Evolutionary conservation across 2,329 filamentous ascomycete genomes (phyloP), one percentile per base, ranked within the genome.

Genomic region (Amauroascus niger): DNA sequence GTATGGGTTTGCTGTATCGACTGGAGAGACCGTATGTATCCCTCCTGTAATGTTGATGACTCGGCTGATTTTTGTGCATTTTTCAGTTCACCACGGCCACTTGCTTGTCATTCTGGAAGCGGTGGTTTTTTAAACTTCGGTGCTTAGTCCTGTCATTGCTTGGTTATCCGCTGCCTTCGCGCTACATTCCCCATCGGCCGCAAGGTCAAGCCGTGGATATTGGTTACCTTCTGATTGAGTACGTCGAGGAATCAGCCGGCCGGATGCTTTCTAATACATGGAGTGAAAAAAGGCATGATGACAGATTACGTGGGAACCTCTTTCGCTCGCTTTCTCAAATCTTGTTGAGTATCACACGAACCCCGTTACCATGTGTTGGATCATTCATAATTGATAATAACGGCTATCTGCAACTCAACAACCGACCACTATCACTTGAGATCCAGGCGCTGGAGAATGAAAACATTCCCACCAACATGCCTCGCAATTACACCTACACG

Each of bases 361-460:
- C 56, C 6, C 61, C 64, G 24, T 46, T 67, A 8, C 62, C 63
- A 6, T 56, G 60, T 8, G 71, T 72, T 47, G 67, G 68, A 4
- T 71, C 68, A 5, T 60, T 65, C 13, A 59, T 58, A 8, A 61
- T 71, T 13, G 57, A 68, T 49, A 50, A 62, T 7, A 40, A 61
- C 18, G 60, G 65, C 4, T 55, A 53, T 30, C 35, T 67, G 9
- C 44, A 41, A 13, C 50, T 66, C 20, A 55, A 51, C 14, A 65
- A 64, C 41, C 60, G 65, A 1, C 64, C 63, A 8, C 54, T 66
- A 3, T 61, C 60, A 4, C 48, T 62, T 13, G 49, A 59, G n/a
- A 43, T 64, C 16, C 58, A 66, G 22, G 52, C 53, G 1, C 52
- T 64, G 13, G 63, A 65, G 41, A 64, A 64, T 44, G 58, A 65